These are phyloP conservation scores for Schizochytrium sp. DNA, from an alignment of 108 stramenopile genomes.

Conservation along the genomic window DNA sequence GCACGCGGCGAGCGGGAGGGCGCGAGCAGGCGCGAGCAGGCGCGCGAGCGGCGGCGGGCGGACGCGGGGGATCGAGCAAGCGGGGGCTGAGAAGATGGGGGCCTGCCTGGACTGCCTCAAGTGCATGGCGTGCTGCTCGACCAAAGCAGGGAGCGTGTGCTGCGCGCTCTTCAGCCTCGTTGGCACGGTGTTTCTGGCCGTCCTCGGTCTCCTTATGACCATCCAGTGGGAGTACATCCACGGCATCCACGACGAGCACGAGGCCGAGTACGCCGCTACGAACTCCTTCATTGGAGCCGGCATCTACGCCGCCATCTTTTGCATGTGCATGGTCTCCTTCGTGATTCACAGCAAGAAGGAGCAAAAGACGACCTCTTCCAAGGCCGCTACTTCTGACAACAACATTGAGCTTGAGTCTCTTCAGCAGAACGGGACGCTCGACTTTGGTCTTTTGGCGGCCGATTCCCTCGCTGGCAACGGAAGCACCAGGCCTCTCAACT, in stretches of 20 bases:
- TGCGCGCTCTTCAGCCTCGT: background rate
- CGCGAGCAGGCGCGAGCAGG: too few relatives aligned
- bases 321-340: background rate
- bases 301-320: background rate
- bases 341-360: background rate
- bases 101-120: background rate
- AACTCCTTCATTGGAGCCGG: background rate
- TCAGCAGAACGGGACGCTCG: background rate
- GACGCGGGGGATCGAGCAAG: too few relatives aligned
- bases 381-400: background rate
- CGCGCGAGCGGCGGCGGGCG: too few relatives aligned
- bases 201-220: background rate
- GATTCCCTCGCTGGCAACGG: background rate
- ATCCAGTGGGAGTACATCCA: conserved; percentile 1
- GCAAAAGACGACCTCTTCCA: background rate
- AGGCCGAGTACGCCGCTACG: background rate
- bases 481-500: background rate
- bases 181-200: background rate
- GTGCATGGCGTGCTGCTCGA: conserved; percentile 12
- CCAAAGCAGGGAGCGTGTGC: conserved; percentile 9
- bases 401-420: background rate
- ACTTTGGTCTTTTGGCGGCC: background rate
- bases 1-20: too few relatives aligned
- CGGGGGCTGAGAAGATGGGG: background rate
- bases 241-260: background rate